phyloP scores from a whole-genome alignment of 192 early-diverging fungal species.

The Linderina pennispora region DNA sequence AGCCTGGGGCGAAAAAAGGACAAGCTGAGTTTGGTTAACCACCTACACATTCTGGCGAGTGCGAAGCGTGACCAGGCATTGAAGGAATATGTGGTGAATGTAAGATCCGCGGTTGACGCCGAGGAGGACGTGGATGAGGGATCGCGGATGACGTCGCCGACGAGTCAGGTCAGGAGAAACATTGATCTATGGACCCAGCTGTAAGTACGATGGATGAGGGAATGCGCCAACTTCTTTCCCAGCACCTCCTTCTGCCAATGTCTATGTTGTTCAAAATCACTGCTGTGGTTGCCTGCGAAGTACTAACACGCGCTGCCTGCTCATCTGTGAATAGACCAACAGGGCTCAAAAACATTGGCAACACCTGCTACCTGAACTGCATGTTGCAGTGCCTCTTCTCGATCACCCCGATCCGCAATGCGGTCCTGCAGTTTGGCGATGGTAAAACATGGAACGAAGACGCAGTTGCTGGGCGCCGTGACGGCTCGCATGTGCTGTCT shows the following conservation, averaged over 20 bases:
- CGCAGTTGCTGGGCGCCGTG: slow-evolving; percentile 19
- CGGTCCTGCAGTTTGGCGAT: slow-evolving; percentile 49
- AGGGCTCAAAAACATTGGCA: slow-evolving; percentile 76
- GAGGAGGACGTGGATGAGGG: not conserved
- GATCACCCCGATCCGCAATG: slow-evolving; percentile 52
- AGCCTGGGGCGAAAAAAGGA: slow-evolving; percentile 1
- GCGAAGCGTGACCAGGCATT: not conserved
- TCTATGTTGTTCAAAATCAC: too few species aligned
- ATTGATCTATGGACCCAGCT: too few species aligned
- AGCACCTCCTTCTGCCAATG: too few species aligned
- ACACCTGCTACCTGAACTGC: slow-evolving; percentile 87
- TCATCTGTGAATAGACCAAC: too few species aligned
- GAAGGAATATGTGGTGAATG: not conserved
- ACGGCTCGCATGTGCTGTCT: slow-evolving; percentile 16
- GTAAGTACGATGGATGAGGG: too few species aligned
- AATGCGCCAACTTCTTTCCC: too few species aligned
- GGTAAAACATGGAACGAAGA: slow-evolving; percentile 39
- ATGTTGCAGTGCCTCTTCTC: slow-evolving; percentile 74
- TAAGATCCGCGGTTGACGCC: not conserved
- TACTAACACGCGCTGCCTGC: too few species aligned
- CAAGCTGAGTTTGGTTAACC: not conserved
- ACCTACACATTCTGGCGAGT: not conserved
- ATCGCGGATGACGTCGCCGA: too few species aligned
- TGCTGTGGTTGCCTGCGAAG: too few species aligned
- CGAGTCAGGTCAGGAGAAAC: too few species aligned